A percentile compares a stretch with the other conserved stretches of the same genome.
phyloP scores from a whole-genome alignment of 2,329 filamentous ascomycete genomes.

The Monosporascus sp. region DNA sequence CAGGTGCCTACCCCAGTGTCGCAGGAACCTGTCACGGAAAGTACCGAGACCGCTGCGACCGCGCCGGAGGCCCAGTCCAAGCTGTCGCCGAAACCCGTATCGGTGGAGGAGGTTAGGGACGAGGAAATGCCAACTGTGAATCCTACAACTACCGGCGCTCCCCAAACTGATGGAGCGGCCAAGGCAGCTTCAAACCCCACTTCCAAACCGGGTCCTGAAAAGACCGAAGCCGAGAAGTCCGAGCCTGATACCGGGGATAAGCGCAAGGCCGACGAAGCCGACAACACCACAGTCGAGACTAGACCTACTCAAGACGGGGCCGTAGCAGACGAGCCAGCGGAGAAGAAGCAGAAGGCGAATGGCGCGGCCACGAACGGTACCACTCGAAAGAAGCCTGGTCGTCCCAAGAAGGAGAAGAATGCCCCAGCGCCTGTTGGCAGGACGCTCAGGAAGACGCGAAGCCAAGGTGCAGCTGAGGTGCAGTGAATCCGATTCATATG shows the following conservation, averaged over 20 bases:
- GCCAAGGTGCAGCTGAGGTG: slow-evolving; percentile 25
- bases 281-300: neutral
- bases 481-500: neutral
- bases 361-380: slow-evolving; percentile 21
- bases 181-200: slow-evolving; percentile 13
- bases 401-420: slow-evolving; percentile 30
- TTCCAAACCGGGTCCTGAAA: slow-evolving; percentile 1
- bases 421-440: slow-evolving; percentile 24
- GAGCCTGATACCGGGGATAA: slow-evolving; percentile 16
- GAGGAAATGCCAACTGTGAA: slow-evolving; percentile 15
- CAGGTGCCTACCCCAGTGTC: slow-evolving; percentile 3
- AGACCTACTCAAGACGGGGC: slow-evolving; percentile 10
- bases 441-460: slow-evolving; percentile 34
- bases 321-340: slow-evolving; percentile 19
- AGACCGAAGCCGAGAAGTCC: slow-evolving; percentile 17
- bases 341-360: slow-evolving; percentile 37
- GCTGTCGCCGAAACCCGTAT: slow-evolving; percentile 21
- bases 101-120: slow-evolving; percentile 23
- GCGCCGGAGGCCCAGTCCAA: slow-evolving; percentile 10
- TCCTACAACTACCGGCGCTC: slow-evolving; percentile 6
- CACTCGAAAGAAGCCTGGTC: slow-evolving; percentile 25
- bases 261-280: slow-evolving; percentile 18
- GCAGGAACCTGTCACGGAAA: slow-evolving; percentile 4
- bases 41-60: slow-evolving; percentile 5
- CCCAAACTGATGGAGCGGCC: slow-evolving; percentile 13